Base-by-base conservation (phyloP, 257 asterid genomes). In the Solanum appendiculatum region DNA sequence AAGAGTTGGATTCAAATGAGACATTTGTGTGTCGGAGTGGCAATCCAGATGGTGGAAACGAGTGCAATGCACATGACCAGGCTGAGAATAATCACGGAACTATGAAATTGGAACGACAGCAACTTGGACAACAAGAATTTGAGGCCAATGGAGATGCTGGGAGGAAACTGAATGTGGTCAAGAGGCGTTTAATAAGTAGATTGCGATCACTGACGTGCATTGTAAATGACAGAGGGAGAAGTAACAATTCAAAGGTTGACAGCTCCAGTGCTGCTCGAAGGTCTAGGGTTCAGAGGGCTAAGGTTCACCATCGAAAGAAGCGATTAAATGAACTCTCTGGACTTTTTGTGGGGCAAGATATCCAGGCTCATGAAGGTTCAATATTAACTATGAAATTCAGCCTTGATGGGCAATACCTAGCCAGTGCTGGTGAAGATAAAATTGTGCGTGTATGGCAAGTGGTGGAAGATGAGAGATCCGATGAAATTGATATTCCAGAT, bases 351-450 rank as follows among this genome's bases (percentile, higher is more conserved):
- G 98, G 94, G 78, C 98, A 95, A 86, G 92, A 94, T 90, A 92
- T 96, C 86, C 96, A 89, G 88, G 99, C 99, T 29, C 99, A 96
- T 14, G 90, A 95, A 84, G 98, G 98, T 31, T 89, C 98, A 1
- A 95, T 96, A 27, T 88, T 94, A 92, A 48, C 97, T 2, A 96
- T 96, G 99, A 96, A 95, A 88, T 96, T 96, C 89, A 95, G 98
- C 88, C 93, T 36, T 20, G 98, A 94, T 33, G 99, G 98, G 23
- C 96, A 91, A 83, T 93, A 90, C 78, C 87, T 96, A 25, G 98
- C 98, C 23, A 95, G 94, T 83, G 98, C 97, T 1, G 99, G 99
- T 42, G 98, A 93, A 86, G 99, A 96, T 91, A 91, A 86, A 93
- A 48, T 92, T 87, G 93, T 96, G 83, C 93, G 91, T 60, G 88